Conservation (phyloP, 2,329 filamentous ascomycete species). For the Pseudocercospora vitis region DNA sequence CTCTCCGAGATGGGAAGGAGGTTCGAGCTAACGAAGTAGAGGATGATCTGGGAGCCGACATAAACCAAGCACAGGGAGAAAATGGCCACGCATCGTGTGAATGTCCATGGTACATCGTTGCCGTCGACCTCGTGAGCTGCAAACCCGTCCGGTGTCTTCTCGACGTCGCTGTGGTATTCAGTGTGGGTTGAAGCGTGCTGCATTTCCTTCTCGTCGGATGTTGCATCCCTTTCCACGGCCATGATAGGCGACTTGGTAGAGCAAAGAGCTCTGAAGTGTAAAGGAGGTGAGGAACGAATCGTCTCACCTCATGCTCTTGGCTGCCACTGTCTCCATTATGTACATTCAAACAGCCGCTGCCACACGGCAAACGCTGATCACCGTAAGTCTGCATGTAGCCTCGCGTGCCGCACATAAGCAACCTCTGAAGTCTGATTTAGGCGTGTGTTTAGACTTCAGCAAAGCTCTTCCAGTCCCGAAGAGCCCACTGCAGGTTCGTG, state of each 20-base stretch:
- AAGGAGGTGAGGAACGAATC: not conserved
- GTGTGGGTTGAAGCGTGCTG: conserved; percentile 9
- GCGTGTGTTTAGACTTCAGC: conserved; percentile 7
- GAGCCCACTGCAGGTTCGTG: not conserved
- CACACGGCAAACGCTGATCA: conserved; percentile 17
- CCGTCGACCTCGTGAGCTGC: conserved; percentile 15
- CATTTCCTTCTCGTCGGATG: conserved; percentile 12
- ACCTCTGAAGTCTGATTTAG: conserved; percentile 1
- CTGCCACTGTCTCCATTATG: conserved; percentile 11
- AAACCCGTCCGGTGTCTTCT: conserved; percentile 21
- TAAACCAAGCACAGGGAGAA: conserved; percentile 27
- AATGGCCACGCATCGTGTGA: conserved; percentile 25
- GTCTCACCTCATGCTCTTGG: conserved; percentile 8
- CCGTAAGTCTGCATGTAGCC: not conserved
- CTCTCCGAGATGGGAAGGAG: conserved; percentile 20
- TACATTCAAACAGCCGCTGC: conserved; percentile 16
- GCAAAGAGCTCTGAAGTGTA: not conserved
- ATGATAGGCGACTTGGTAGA: conserved; percentile 7
- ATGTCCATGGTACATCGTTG: conserved; percentile 26
- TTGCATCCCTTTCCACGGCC: conserved; percentile 5
- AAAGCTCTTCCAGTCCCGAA: not conserved
- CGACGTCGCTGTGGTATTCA: conserved; percentile 21
- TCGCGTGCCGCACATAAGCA: conserved; percentile 14
- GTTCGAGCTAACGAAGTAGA: conserved; percentile 27
- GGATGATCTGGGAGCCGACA: conserved; percentile 28